A percentile compares a stretch with the other conserved stretches of the same genome.
phyloP scores from a whole-genome alignment of 1,139 yeast species.

The Blastobotrys arbuscula region DNA sequence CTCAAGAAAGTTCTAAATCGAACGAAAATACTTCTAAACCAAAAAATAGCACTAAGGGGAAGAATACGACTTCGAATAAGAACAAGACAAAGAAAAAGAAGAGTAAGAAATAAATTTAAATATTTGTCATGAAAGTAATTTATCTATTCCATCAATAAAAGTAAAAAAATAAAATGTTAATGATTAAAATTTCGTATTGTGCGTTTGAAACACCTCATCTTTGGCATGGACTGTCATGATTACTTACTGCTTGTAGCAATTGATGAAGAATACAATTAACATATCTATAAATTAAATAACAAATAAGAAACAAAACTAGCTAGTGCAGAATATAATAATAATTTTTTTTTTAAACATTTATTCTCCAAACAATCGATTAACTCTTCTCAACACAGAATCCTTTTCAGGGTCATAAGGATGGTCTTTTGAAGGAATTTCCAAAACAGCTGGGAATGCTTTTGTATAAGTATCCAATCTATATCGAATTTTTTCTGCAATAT shows the following conservation, averaged over 20 bases:
- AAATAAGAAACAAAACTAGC: not conserved
- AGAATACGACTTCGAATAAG: constrained; percentile 30
- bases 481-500: constrained; percentile 87
- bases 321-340: not conserved
- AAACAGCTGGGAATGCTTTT: constrained; percentile 90
- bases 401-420: constrained; percentile 98
- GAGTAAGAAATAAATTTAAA: constrained; percentile 23
- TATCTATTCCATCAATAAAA: too few species aligned
- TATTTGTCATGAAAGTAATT: too few species aligned
- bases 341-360: constrained; percentile 29
- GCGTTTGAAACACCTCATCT: too few species aligned
- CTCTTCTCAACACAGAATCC: constrained; percentile 91
- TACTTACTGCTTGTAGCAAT: too few species aligned
- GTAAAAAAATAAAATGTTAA: not conserved
- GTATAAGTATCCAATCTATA: constrained; percentile 75
- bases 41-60: constrained; percentile 29
- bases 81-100: constrained; percentile 34
- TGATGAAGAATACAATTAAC: too few species aligned
- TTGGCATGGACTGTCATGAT: too few species aligned
- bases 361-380: constrained; percentile 91
- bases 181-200: too few species aligned
- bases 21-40: constrained; percentile 11
- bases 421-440: constrained; percentile 97
- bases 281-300: constrained; percentile 1
- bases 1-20: not conserved